These are phyloP conservation scores for Zygotorulaspora mrakii DNA, from an alignment of 1,139 yeast genomes.

Conservation along the genomic window DNA sequence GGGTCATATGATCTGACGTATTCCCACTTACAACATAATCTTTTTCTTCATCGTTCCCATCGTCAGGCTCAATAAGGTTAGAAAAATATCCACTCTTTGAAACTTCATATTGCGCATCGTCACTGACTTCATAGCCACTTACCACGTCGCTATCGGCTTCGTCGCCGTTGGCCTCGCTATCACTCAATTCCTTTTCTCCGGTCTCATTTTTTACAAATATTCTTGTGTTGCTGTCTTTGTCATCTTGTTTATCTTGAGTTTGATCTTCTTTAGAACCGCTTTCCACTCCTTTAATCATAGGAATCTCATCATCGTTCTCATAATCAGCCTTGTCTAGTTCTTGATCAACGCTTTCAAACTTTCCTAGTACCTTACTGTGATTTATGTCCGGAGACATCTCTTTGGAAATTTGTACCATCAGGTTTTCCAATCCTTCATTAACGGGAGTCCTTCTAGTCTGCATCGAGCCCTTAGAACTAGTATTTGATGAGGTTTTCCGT, in stretches of 20 bases:
- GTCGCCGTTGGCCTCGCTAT: too few relatives aligned
- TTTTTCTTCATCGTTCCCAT: slow-evolving; percentile 6
- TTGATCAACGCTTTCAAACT: slow-evolving; percentile 6
- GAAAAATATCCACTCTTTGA: slow-evolving; percentile 26
- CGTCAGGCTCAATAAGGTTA: slow-evolving; percentile 16
- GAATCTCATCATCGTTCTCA: background rate
- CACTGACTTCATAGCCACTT: slow-evolving; percentile 1
- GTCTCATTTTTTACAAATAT: too few relatives aligned
- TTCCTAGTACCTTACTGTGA: slow-evolving; percentile 3
- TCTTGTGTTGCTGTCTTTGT: too few relatives aligned
- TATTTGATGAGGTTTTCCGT: slow-evolving; percentile 7
- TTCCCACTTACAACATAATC: background rate
- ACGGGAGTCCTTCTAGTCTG: slow-evolving; percentile 18
- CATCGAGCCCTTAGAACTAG: slow-evolving; percentile 13
- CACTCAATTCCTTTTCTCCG: too few relatives aligned
- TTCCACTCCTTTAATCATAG: background rate
- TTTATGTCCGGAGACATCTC: slow-evolving; percentile 31
- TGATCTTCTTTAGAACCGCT: background rate
- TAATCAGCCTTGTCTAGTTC: slow-evolving; percentile 5
- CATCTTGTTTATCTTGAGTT: background rate
- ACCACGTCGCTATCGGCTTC: background rate
- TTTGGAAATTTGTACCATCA: slow-evolving; percentile 34
- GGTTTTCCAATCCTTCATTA: slow-evolving; percentile 31
- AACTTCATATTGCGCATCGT: slow-evolving; percentile 17
- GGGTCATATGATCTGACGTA: background rate